These are phyloP conservation scores for Schwanniomyces vanrijiae DNA, from an alignment of 805 yeast species.

Conservation along the genomic window DNA sequence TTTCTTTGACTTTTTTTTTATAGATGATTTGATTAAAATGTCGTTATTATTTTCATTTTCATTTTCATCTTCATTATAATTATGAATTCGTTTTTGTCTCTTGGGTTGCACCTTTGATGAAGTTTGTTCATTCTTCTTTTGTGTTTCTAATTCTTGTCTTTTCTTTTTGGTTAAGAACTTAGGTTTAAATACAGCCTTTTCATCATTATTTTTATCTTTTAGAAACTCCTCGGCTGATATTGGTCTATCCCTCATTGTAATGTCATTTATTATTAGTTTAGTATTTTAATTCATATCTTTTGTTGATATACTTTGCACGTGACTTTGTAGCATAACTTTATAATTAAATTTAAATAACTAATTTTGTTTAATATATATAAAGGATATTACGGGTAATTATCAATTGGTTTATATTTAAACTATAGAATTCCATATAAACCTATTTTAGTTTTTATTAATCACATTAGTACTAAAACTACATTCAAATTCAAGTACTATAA, in stretches of 20 bases:
- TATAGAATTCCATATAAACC: too few species aligned
- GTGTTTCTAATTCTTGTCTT: slow-evolving; percentile 10
- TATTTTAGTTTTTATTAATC: too few species aligned
- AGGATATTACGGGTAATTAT: too few species aligned
- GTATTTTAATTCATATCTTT: background rate
- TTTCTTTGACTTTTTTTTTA: slow-evolving; percentile 21
- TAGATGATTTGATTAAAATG: slow-evolving; percentile 1
- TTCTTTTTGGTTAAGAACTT: slow-evolving; percentile 20
- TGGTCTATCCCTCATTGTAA: slow-evolving; percentile 21
- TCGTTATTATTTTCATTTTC: background rate
- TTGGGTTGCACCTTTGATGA: background rate
- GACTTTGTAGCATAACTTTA: background rate
- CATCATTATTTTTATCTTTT: slow-evolving; percentile 7
- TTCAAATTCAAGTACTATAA: too few species aligned
- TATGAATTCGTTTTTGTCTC: background rate
- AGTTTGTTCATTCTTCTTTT: slow-evolving; percentile 4
- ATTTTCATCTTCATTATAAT: background rate
- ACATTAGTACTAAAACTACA: too few species aligned
- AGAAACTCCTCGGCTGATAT: slow-evolving; percentile 24
- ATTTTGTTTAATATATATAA: too few species aligned
- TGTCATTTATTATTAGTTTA: background rate
- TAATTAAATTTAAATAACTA: too few species aligned
- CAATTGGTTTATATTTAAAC: too few species aligned
- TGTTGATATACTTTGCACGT: background rate
- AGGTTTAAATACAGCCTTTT: slow-evolving; percentile 12